A percentile compares a stretch with the other conserved stretches of the same genome.
These are phyloP conservation scores for Trichophyton simii DNA, from an alignment of 2,329 filamentous ascomycete genomes.

Conservation along the genomic window DNA sequence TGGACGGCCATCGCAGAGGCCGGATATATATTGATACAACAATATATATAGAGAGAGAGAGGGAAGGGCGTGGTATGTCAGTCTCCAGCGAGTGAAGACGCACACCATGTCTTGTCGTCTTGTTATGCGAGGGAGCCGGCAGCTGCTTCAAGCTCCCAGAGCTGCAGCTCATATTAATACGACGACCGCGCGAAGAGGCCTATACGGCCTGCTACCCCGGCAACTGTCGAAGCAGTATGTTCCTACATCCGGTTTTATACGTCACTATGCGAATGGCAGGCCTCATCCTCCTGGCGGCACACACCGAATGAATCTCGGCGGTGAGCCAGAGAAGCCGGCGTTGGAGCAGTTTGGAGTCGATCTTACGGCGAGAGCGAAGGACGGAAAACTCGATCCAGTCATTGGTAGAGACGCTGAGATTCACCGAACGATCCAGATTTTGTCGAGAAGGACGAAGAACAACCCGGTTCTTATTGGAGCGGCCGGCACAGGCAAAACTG, in stretches of 20 bases:
- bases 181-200: background rate
- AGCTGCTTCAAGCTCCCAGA: background rate
- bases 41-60: background rate
- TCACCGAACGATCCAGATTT: conserved; percentile 82
- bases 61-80: background rate
- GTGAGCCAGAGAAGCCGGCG: conserved; percentile 65
- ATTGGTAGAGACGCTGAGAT: conserved; percentile 89
- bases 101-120: background rate
- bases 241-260: background rate
- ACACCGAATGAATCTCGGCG: conserved; percentile 81
- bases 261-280: conserved; percentile 46
- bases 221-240: background rate
- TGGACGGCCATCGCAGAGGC: conserved; percentile 10
- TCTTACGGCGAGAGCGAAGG: conserved; percentile 68
- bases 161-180: background rate
- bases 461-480: conserved; percentile 89
- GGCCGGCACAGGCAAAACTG: conserved; percentile 87
- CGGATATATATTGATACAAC: background rate
- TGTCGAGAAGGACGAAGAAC: conserved; percentile 88
- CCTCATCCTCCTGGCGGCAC: conserved; percentile 85
- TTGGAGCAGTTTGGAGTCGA: conserved; percentile 87
- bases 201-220: background rate
- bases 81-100: background rate
- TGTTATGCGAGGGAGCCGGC: background rate
- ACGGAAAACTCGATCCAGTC: conserved; percentile 87